Conservation (phyloP, 1,139 yeast species). For the Arxiozyma slooffiae region DNA sequence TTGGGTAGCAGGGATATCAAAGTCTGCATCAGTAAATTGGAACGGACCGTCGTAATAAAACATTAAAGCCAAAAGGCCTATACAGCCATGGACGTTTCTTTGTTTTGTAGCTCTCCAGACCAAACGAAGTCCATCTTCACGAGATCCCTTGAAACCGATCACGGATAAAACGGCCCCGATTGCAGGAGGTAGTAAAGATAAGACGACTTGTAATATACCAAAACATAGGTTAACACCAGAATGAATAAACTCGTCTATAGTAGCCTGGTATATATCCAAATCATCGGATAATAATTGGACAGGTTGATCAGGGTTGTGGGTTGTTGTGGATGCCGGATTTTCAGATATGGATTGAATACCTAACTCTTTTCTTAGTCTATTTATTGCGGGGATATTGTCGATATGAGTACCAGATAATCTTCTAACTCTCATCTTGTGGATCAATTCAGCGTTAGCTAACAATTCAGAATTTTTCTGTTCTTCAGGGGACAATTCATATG, state of each 20-base stretch:
- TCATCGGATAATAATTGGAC: slow-evolving; percentile 14
- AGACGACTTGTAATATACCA: slow-evolving; percentile 82
- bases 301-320: slow-evolving; percentile 14
- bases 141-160: slow-evolving; percentile 82
- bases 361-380: slow-evolving; percentile 35
- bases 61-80: slow-evolving; percentile 73
- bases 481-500: slow-evolving; percentile 34
- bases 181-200: slow-evolving; percentile 85
- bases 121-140: slow-evolving; percentile 71
- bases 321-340: too few relatives aligned
- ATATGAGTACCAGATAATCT: slow-evolving; percentile 56
- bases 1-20: slow-evolving; percentile 44
- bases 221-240: slow-evolving; percentile 89
- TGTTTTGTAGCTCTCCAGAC: slow-evolving; percentile 75
- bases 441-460: slow-evolving; percentile 45
- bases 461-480: slow-evolving; percentile 42
- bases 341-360: slow-evolving; percentile 28
- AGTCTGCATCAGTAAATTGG: slow-evolving; percentile 80
- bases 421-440: slow-evolving; percentile 52
- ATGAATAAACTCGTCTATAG: slow-evolving; percentile 80
- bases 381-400: slow-evolving; percentile 40
- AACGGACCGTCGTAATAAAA: slow-evolving; percentile 93
- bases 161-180: slow-evolving; percentile 80
- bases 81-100: slow-evolving; percentile 84
- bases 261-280: slow-evolving; percentile 36